Conservation (phyloP, 2,329 filamentous ascomycete genomes). For the Colletotrichum limetticola region DNA sequence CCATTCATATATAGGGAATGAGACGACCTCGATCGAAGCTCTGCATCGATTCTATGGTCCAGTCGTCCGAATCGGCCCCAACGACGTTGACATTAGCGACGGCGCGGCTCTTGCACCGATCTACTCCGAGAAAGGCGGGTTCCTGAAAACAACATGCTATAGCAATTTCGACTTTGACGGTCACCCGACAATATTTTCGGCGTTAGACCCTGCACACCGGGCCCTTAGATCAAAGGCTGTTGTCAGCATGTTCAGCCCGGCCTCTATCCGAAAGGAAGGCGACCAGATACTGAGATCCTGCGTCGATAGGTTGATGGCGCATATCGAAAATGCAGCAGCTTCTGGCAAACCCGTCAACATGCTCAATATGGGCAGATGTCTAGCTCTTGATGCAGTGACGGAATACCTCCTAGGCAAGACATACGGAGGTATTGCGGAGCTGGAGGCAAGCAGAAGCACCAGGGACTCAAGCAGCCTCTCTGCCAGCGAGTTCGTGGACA, state of each 20-base stretch:
- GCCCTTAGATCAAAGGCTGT: not conserved
- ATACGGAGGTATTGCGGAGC: not conserved
- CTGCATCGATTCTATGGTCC: not conserved
- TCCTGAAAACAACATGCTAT: not conserved
- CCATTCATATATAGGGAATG: not conserved
- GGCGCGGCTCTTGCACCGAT: not conserved
- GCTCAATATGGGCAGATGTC: not conserved
- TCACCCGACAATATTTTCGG: not conserved
- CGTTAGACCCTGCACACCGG: not conserved
- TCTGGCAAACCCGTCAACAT: not conserved
- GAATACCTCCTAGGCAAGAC: not conserved
- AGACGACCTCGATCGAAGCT: not conserved
- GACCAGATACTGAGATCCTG: not conserved
- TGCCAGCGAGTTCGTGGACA: conserved; percentile 13
- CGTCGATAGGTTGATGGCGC: not conserved
- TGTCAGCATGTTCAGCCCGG: not conserved
- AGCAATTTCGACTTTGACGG: conserved; percentile 8
- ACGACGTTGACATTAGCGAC: conserved; percentile 1
- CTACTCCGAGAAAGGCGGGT: conserved; percentile 5
- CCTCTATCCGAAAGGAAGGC: not conserved
- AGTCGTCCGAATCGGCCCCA: not conserved
- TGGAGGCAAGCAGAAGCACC: not conserved
- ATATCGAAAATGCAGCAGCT: not conserved
- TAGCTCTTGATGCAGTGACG: not conserved
- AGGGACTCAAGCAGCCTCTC: not conserved